phyloP scores from a whole-genome alignment of 2,329 filamentous ascomycete species.

The Dactylellina haptotyla region DNA sequence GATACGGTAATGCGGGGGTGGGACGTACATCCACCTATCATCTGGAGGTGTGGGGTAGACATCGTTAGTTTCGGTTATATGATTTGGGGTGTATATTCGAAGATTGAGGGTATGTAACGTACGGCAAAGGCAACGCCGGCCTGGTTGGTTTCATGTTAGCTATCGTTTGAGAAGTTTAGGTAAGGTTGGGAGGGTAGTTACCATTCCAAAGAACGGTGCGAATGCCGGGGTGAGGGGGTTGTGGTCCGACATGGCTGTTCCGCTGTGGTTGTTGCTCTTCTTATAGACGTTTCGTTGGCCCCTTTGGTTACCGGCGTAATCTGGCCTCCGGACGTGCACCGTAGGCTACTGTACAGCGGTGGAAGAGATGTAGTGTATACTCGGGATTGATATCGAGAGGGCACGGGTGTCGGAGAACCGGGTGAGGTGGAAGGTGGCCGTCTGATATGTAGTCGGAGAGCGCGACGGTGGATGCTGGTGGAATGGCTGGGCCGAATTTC shows the following conservation, averaged over 20 bases:
- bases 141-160: constrained; percentile 16
- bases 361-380: too few relatives aligned
- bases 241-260: constrained; percentile 31
- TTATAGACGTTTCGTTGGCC: not conserved
- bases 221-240: constrained; percentile 48
- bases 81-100: not conserved
- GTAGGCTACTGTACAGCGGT: too few relatives aligned
- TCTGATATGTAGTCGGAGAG: too few relatives aligned
- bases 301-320: not conserved
- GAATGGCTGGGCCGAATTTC: constrained; percentile 6
- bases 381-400: too few relatives aligned
- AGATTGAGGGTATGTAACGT: constrained; percentile 24
- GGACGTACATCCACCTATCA: constrained; percentile 51
- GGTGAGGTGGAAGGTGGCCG: too few relatives aligned
- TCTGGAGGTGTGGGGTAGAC: constrained; percentile 7
- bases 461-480: not conserved
- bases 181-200: constrained; percentile 14
- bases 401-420: too few relatives aligned
- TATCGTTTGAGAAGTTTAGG: not conserved
- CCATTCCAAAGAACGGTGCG: constrained; percentile 53
- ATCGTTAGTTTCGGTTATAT: not conserved
- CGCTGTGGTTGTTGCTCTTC: not conserved
- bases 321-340: constrained; percentile 10
- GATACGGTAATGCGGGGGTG: not conserved
- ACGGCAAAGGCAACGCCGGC: constrained; percentile 51